A percentile compares a stretch with the other conserved stretches of the same genome.
Evolutionary conservation across 768 basidiomycete genomes (phyloP).

Genomic region (Macrocybe gigantea): DNA sequence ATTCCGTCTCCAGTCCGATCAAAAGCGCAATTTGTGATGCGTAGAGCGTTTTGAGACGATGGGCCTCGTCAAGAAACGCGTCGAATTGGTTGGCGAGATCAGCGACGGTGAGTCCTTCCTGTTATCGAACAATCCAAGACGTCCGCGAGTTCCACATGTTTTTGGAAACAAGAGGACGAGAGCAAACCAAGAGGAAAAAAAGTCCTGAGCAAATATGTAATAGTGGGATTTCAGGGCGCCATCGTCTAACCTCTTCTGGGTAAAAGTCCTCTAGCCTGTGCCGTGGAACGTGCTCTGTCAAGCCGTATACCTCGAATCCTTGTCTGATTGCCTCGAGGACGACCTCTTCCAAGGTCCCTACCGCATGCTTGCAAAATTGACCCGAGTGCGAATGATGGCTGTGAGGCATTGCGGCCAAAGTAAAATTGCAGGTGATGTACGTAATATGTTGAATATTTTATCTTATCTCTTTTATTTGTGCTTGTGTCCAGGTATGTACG

Average conservation of each 20-base stretch:
- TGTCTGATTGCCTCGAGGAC: constrained; percentile 74
- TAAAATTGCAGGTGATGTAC: no score
- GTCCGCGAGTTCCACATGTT: not conserved
- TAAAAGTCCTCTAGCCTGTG: constrained; percentile 80
- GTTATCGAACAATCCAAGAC: not conserved
- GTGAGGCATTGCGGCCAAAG: constrained; percentile 35
- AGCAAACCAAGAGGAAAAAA: constrained; percentile 1
- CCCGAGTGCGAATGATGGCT: constrained; percentile 93
- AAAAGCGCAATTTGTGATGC: constrained; percentile 65
- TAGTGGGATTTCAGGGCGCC: no score
- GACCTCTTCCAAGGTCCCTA: constrained; percentile 74
- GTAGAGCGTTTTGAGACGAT: constrained; percentile 63
- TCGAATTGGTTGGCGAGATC: constrained; percentile 62
- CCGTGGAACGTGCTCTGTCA: constrained; percentile 92
- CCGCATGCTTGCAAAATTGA: constrained; percentile 89
- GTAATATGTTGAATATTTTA: no score
- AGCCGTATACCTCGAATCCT: constrained; percentile 76
- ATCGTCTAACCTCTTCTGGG: constrained; percentile 79
- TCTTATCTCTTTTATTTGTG: no score
- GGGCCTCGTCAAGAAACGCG: constrained; percentile 72
- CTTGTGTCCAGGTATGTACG: no score
- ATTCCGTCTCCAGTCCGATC: constrained; percentile 91
- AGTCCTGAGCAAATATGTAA: constrained; percentile 7
- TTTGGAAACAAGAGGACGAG: constrained; percentile 7
- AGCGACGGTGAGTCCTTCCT: constrained; percentile 52